A percentile compares a stretch with the other conserved stretches of the same genome.
These are phyloP conservation scores for Pestalotiopsis sp. DNA, from an alignment of 2,329 filamentous ascomycete species.

Conservation along the genomic window DNA sequence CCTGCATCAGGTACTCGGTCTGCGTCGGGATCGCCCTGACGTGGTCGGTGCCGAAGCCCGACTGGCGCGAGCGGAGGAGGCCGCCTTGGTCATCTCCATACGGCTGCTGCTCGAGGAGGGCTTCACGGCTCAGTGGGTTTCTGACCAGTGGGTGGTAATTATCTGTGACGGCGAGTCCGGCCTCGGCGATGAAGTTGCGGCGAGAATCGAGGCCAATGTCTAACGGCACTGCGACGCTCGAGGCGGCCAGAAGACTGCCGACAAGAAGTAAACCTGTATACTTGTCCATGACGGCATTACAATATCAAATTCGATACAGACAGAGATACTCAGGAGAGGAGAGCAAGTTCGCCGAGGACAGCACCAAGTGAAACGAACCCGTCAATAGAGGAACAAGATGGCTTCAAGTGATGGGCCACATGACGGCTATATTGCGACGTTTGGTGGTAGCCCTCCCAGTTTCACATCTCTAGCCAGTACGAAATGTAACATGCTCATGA, in stretches of 20 bases:
- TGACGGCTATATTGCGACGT: neutral
- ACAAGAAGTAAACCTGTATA: constrained; percentile 13
- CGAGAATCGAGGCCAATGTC: constrained; percentile 16
- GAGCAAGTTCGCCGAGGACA: neutral
- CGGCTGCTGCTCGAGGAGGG: constrained; percentile 14
- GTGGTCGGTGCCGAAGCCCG: constrained; percentile 23
- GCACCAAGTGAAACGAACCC: neutral
- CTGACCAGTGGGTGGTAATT: constrained; percentile 21
- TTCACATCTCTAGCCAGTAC: no score
- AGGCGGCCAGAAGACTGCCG: constrained; percentile 14
- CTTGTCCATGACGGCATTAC: neutral
- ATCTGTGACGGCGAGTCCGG: constrained; percentile 23
- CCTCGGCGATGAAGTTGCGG: constrained; percentile 19
- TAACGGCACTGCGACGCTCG: constrained; percentile 16
- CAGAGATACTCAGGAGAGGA: neutral
- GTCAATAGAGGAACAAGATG: neutral
- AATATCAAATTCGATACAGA: no score
- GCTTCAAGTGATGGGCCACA: neutral
- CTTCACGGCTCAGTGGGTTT: constrained; percentile 13
- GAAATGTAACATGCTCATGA: neutral
- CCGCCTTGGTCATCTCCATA: constrained; percentile 15
- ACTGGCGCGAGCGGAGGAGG: constrained; percentile 15
- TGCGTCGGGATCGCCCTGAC: constrained; percentile 23
- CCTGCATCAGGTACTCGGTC: constrained; percentile 32
- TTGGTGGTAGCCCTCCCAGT: neutral